A percentile compares a stretch with the other conserved stretches of the same genome.
phyloP scores from a whole-genome alignment of 129 eudicot species.

The Pittosporum tobira region DNA sequence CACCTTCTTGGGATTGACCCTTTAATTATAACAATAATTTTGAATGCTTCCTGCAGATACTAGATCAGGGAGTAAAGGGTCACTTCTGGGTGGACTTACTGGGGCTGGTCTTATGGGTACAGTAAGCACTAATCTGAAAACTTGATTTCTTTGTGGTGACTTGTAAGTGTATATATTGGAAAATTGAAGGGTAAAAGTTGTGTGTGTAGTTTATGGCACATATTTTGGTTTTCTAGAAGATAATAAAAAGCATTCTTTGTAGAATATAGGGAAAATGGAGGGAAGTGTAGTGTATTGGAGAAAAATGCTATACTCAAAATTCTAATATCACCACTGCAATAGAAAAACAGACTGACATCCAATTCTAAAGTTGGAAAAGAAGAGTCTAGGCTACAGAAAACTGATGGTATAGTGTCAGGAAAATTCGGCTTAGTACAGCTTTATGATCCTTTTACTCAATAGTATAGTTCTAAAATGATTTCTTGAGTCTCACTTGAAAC shows the following conservation, averaged over 20 bases:
- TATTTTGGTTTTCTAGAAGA: background rate
- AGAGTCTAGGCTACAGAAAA: too few relatives aligned
- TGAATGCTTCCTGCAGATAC: constrained; percentile 23
- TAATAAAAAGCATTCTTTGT: background rate
- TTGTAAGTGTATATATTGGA: too few relatives aligned
- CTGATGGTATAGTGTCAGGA: too few relatives aligned
- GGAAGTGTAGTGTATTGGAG: background rate
- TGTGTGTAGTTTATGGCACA: background rate
- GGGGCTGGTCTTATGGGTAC: constrained; percentile 41
- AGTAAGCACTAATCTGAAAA: constrained; percentile 21
- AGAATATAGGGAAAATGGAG: background rate
- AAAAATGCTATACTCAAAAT: background rate
- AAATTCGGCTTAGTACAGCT: too few relatives aligned
- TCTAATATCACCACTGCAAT: background rate
- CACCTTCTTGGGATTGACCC: background rate
- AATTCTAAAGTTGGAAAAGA: too few relatives aligned
- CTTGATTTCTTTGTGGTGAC: background rate
- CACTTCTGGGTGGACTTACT: constrained; percentile 45
- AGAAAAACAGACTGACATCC: background rate
- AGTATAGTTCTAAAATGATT: too few relatives aligned
- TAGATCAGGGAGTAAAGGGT: constrained; percentile 47
- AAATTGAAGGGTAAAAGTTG: too few relatives aligned
- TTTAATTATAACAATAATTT: background rate
- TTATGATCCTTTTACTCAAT: too few relatives aligned
- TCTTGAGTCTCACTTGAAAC: too few relatives aligned